Percentiles rank a stretch among this genome's conserved stretches.
These are phyloP conservation scores for Penicillium nucicola DNA, from an alignment of 495 filamentous ascomycete species.

Conservation along the genomic window DNA sequence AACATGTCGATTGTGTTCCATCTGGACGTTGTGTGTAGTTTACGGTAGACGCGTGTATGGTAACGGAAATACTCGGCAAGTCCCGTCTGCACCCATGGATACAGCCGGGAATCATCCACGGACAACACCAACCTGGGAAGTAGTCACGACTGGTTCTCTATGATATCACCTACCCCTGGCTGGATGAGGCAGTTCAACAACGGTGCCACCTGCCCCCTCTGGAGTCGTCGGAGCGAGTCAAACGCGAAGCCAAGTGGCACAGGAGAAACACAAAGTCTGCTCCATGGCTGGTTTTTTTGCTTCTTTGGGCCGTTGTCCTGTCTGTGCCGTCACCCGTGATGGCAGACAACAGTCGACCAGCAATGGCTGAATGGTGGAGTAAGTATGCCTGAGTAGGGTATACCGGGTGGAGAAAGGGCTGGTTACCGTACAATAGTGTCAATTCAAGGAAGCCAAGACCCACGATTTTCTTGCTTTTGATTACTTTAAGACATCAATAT, in stretches of 20 bases:
- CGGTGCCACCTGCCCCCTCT: neutral
- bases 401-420: conserved; percentile 4
- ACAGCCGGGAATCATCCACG: neutral
- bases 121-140: no score
- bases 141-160: neutral
- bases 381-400: neutral
- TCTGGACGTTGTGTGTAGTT: no score
- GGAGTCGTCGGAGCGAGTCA: conserved; percentile 3
- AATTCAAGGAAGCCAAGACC: neutral
- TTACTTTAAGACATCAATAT: neutral
- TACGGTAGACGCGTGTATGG: no score
- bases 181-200: conserved; percentile 8
- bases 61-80: neutral
- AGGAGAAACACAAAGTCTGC: conserved; percentile 4
- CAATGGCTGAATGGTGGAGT: conserved; percentile 1
- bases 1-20: no score
- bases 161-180: conserved; percentile 3
- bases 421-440: conserved; percentile 21
- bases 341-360: neutral
- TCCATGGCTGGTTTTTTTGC: conserved; percentile 5
- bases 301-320: conserved; percentile 13
- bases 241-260: conserved; percentile 4
- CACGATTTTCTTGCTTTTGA: neutral
- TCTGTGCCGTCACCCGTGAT: conserved; percentile 7
- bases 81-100: neutral